These are phyloP conservation scores for Populus hybrid DNA, from an alignment of 441 rosid genomes.

Conservation along the genomic window DNA sequence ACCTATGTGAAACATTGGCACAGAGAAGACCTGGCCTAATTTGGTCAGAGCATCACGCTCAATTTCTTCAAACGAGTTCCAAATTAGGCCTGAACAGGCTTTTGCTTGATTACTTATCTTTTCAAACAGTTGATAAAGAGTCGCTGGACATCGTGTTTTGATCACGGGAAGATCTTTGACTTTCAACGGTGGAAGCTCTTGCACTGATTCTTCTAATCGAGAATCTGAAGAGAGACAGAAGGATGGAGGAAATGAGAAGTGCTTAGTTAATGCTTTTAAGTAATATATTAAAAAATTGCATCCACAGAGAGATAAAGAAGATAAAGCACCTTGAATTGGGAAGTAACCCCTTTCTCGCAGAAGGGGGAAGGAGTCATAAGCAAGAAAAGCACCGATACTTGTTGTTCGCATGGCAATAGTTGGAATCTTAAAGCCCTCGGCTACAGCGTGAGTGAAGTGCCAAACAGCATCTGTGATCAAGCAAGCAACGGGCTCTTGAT, in stretches of 20 bases:
- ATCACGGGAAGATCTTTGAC: slow-evolving; percentile 56
- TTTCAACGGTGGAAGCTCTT: slow-evolving; percentile 51
- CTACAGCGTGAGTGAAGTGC: slow-evolving; percentile 49
- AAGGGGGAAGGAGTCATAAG: slow-evolving; percentile 44
- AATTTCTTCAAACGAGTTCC: slow-evolving; percentile 52
- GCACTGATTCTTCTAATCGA: slow-evolving; percentile 33
- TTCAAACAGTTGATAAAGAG: slow-evolving; percentile 24
- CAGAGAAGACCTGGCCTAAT: slow-evolving; percentile 25
- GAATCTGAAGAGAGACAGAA: slow-evolving; percentile 24
- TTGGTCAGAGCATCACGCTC: slow-evolving; percentile 34
- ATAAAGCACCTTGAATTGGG: slow-evolving; percentile 41
- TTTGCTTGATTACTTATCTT: slow-evolving; percentile 33
- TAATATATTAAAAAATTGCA: no score
- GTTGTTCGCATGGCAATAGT: slow-evolving; percentile 54
- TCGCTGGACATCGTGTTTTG: slow-evolving; percentile 29
- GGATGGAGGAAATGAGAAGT: no score
- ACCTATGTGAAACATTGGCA: slow-evolving; percentile 53
- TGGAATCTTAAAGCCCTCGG: slow-evolving; percentile 41
- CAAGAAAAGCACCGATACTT: slow-evolving; percentile 46
- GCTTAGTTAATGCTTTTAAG: no score
- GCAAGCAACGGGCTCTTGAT: slow-evolving; percentile 41
- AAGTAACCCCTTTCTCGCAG: slow-evolving; percentile 50
- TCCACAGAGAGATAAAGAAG: no score
- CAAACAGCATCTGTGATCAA: slow-evolving; percentile 53
- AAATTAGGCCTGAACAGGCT: slow-evolving; percentile 50